These are phyloP conservation scores for Globisporangium splendens DNA, from an alignment of 352 stramenopile species.

Conservation along the genomic window DNA sequence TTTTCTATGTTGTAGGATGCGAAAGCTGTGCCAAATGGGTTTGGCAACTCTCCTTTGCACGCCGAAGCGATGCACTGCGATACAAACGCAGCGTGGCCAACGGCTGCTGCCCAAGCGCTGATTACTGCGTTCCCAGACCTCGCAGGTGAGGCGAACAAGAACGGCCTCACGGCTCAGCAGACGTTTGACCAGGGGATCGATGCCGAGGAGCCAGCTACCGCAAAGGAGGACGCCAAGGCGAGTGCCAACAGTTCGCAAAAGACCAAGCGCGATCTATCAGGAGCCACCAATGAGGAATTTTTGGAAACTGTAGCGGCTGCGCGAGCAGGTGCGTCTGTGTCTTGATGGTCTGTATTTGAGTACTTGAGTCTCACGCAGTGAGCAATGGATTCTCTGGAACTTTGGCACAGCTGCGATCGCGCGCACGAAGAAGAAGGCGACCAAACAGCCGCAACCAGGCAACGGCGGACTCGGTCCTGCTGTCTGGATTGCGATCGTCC, in stretches of 20 bases:
- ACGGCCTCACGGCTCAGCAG: constrained; percentile 54
- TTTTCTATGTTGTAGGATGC: constrained; percentile 30
- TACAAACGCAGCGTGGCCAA: constrained; percentile 48
- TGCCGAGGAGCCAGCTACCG: constrained; percentile 35
- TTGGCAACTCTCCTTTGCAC: constrained; percentile 64
- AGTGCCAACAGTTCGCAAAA: constrained; percentile 18
- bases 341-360: neutral
- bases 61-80: constrained; percentile 79
- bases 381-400: too few species aligned
- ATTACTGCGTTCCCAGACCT: constrained; percentile 53
- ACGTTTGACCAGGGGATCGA: constrained; percentile 66
- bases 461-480: constrained; percentile 22
- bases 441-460: constrained; percentile 33
- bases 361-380: neutral
- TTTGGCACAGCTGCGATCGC: constrained; percentile 49
- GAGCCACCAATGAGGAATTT: constrained; percentile 22
- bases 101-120: constrained; percentile 35
- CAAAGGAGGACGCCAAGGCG: constrained; percentile 12
- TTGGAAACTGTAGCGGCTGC: constrained; percentile 45
- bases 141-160: constrained; percentile 47
- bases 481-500: constrained; percentile 37
- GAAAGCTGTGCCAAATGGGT: constrained; percentile 51
- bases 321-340: constrained; percentile 39
- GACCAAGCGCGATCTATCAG: constrained; percentile 20
- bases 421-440: constrained; percentile 62